A percentile compares a stretch with the other conserved stretches of the same genome.
Evolutionary conservation across 1,284 basidiomycete species (phyloP).

Genomic region (Bondarzewia mesenterica): DNA sequence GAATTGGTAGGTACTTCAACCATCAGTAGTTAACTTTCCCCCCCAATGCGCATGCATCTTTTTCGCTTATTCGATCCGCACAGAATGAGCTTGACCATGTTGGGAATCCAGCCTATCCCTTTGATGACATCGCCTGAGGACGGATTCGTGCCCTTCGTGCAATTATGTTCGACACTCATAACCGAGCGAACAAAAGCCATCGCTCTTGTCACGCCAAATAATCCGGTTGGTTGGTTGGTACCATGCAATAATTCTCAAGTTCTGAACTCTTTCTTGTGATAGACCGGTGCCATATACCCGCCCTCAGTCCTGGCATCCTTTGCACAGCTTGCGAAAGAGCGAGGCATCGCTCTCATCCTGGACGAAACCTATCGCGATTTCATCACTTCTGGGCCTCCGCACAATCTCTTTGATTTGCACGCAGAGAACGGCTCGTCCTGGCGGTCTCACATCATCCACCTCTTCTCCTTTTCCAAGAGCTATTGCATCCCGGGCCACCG

Average conservation of each 20-base stretch:
- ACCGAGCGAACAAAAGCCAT: conserved; percentile 60
- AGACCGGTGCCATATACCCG: conserved; percentile 78
- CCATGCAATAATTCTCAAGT: background rate
- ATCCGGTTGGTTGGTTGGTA: conserved; percentile 39
- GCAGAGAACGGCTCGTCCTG: conserved; percentile 34
- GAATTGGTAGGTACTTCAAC: conserved; percentile 3
- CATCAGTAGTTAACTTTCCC: background rate
- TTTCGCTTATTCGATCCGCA: background rate
- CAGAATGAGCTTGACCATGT: conserved; percentile 68
- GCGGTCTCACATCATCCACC: conserved; percentile 59
- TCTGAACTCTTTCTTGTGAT: conserved; percentile 16
- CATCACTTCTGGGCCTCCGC: conserved; percentile 45
- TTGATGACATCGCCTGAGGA: conserved; percentile 49
- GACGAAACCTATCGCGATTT: conserved; percentile 91
- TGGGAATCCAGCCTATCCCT: conserved; percentile 55
- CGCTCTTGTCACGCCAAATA: conserved; percentile 70
- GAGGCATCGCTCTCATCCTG: conserved; percentile 68
- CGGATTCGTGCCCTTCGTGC: conserved; percentile 53
- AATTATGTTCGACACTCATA: conserved; percentile 41
- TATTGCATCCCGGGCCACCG: conserved; percentile 84
- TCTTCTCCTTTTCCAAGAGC: conserved; percentile 79
- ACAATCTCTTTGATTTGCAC: conserved; percentile 19
- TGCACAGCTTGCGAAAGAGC: conserved; percentile 48
- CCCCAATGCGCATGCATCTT: background rate
- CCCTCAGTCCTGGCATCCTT: conserved; percentile 56